phyloP scores from a whole-genome alignment of 2,329 filamentous ascomycete species.

The Nannizzia gypsea region DNA sequence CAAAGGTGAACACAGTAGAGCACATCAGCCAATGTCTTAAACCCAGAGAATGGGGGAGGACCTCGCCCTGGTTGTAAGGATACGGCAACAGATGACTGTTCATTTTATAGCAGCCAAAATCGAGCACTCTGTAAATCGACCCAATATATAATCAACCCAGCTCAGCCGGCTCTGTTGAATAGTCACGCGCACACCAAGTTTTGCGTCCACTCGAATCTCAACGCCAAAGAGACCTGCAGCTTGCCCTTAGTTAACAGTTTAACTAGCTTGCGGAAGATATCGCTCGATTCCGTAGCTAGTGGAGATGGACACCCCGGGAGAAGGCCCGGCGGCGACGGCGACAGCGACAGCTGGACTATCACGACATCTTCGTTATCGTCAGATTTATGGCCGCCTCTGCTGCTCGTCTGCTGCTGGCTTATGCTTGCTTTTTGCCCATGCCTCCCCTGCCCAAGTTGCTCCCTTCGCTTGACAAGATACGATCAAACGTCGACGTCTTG shows the following conservation, averaged over 20 bases:
- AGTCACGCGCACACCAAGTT: too few relatives aligned
- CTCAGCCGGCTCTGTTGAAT: too few relatives aligned
- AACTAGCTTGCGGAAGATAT: background rate
- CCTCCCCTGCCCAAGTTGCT: background rate
- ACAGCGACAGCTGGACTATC: background rate
- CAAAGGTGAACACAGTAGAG: background rate
- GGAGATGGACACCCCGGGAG: background rate
- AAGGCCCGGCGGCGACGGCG: background rate
- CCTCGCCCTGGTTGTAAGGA: background rate
- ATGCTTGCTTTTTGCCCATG: background rate
- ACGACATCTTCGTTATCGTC: background rate
- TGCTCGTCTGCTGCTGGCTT: background rate
- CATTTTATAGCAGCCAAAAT: too few relatives aligned
- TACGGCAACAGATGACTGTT: slow-evolving; percentile 4
- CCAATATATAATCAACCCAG: too few relatives aligned
- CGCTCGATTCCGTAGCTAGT: background rate
- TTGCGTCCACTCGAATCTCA: too few relatives aligned
- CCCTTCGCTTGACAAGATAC: background rate
- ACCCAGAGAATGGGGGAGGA: background rate
- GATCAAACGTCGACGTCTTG: background rate
- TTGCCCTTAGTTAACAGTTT: too few relatives aligned
- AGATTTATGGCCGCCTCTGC: too few relatives aligned
- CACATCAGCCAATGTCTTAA: slow-evolving; percentile 4
- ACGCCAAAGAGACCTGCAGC: too few relatives aligned
- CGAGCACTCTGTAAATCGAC: too few relatives aligned